phyloP scores from a whole-genome alignment of 352 stramenopile species.

The Phytopythium aichiense region DNA sequence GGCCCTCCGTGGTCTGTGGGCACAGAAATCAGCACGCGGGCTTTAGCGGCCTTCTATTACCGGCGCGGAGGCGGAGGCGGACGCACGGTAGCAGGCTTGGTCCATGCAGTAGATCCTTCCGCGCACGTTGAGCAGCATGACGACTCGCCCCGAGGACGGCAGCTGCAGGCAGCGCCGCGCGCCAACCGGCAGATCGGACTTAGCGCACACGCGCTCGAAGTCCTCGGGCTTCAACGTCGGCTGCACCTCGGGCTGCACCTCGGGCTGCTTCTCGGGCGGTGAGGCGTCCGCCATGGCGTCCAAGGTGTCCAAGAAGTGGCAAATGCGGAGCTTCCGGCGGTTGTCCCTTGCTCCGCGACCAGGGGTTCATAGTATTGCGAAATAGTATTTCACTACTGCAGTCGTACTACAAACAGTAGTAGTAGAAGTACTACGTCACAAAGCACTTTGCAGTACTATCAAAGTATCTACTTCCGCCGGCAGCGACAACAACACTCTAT shows the following conservation, averaged over 20 bases:
- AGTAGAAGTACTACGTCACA: too few relatives aligned
- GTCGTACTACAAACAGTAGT: too few relatives aligned
- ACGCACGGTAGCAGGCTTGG: constrained; percentile 81
- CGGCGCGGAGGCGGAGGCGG: background rate
- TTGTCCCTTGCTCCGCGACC: too few relatives aligned
- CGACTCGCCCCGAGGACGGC: constrained; percentile 59
- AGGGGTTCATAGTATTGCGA: too few relatives aligned
- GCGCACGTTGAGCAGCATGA: constrained; percentile 62
- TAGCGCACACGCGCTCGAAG: constrained; percentile 69
- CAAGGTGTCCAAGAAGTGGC: too few relatives aligned
- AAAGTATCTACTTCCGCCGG: too few relatives aligned
- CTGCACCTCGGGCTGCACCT: constrained; percentile 6
- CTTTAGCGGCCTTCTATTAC: too few relatives aligned
- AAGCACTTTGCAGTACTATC: too few relatives aligned
- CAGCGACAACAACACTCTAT: too few relatives aligned
- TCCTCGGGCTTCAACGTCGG: constrained; percentile 9
- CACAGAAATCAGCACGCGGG: background rate
- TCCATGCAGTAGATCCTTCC: constrained; percentile 82
- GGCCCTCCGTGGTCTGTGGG: constrained; percentile 72
- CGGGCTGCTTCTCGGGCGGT: too few relatives aligned
- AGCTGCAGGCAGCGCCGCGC: constrained; percentile 52
- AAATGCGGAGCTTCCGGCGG: too few relatives aligned
- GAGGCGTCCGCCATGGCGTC: background rate
- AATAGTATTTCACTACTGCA: too few relatives aligned
- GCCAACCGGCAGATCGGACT: constrained; percentile 50